Evolutionary conservation across 2,329 filamentous ascomycete genomes (phyloP).

Genomic region (Alternaria conjuncta): DNA sequence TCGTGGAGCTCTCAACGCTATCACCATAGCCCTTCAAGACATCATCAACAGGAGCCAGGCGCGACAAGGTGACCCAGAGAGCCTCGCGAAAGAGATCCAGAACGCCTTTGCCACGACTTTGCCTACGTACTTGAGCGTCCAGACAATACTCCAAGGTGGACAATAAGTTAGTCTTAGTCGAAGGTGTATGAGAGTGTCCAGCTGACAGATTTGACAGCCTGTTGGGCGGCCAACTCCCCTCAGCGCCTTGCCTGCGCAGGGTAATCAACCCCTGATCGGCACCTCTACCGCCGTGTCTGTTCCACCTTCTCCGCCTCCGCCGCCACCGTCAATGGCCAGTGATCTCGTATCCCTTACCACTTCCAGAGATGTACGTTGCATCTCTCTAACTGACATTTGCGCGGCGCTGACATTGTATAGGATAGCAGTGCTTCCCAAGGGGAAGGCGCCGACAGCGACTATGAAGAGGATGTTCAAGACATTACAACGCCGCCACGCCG

Average conservation of each 20-base stretch:
- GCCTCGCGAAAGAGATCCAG: neutral
- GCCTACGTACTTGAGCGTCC: neutral
- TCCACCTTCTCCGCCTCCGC: neutral
- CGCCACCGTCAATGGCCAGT: neutral
- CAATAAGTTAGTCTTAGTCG: neutral
- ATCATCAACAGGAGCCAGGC: neutral
- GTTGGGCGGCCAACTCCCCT: neutral
- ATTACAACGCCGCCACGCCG: too few species aligned
- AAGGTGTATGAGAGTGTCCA: neutral
- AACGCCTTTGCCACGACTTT: neutral
- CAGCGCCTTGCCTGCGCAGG: neutral
- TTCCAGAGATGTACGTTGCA: neutral
- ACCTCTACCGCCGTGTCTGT: neutral
- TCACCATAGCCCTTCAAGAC: neutral
- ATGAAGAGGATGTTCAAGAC: neutral
- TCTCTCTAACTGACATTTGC: neutral
- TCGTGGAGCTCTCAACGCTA: neutral
- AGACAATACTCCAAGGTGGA: neutral
- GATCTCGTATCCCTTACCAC: neutral
- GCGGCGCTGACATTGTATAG: neutral
- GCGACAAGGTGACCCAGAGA: neutral
- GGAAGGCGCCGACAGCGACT: neutral
- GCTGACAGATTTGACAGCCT: neutral
- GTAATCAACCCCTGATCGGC: neutral
- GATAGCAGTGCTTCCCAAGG: neutral